These are phyloP conservation scores for Amanita phalloides DNA, from an alignment of 768 basidiomycete genomes.

Conservation along the genomic window DNA sequence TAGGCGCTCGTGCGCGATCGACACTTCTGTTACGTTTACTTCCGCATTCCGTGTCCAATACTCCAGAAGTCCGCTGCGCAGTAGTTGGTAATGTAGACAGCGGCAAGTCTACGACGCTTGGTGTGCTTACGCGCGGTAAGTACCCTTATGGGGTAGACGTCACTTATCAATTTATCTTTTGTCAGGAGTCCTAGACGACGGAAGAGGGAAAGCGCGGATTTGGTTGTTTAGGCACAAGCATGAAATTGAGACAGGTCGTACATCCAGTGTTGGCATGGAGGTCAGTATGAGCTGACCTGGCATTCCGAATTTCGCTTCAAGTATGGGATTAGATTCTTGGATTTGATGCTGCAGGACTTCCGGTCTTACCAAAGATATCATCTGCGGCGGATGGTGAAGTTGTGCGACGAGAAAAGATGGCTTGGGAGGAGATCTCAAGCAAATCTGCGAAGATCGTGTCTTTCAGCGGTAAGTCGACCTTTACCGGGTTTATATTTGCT, in stretches of 20 bases:
- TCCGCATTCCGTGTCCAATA: conserved; percentile 61
- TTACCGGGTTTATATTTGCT: background rate
- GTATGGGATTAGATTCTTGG: conserved; percentile 61
- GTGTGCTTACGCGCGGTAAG: conserved; percentile 87
- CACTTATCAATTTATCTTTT: conserved; percentile 10
- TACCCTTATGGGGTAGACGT: background rate
- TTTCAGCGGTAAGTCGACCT: conserved; percentile 57
- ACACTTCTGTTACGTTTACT: conserved; percentile 64
- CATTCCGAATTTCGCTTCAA: background rate
- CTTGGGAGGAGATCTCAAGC: conserved; percentile 92
- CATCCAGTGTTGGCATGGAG: conserved; percentile 96
- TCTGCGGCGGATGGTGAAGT: conserved; percentile 49
- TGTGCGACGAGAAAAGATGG: conserved; percentile 74
- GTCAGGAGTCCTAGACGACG: conserved; percentile 69
- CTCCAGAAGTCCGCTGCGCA: conserved; percentile 91
- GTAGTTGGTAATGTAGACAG: conserved; percentile 94
- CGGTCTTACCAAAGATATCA: conserved; percentile 63
- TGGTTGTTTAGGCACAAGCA: conserved; percentile 94
- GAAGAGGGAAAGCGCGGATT: conserved; percentile 73
- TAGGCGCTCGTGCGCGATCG: conserved; percentile 39
- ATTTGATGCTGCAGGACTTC: conserved; percentile 64
- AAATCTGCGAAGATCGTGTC: conserved; percentile 88
- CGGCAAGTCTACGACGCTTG: conserved; percentile 90
- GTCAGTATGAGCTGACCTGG: conserved; percentile 26
- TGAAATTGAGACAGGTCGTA: conserved; percentile 92